Evolutionary conservation across 306 rosid species (phyloP).

Genomic region (Hippophae rhamnoides): DNA sequence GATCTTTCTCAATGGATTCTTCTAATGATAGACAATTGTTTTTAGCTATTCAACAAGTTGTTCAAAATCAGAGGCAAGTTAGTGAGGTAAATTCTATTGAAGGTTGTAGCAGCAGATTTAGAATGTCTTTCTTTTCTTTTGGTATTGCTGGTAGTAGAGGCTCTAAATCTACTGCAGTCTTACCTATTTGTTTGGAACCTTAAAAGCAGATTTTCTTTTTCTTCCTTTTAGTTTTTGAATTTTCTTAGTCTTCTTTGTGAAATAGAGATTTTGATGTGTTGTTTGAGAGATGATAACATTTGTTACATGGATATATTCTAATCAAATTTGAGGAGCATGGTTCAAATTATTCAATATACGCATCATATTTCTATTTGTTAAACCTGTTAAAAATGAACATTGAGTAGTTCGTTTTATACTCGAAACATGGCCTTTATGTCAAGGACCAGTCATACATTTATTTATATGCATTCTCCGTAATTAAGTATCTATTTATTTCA

Average conservation of each 20-base stretch:
- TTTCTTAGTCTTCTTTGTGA: slow-evolving; percentile 22
- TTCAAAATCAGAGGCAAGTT: slow-evolving; percentile 35
- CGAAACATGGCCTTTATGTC: too few species aligned
- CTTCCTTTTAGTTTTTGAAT: slow-evolving; percentile 12
- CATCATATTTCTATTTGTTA: too few species aligned
- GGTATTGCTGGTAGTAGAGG: slow-evolving; percentile 58
- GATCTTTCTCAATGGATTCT: slow-evolving; percentile 91
- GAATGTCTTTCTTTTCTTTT: slow-evolving; percentile 75
- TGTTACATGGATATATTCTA: slow-evolving; percentile 38
- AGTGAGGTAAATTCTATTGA: slow-evolving; percentile 41
- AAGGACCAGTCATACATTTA: too few species aligned
- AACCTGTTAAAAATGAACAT: too few species aligned
- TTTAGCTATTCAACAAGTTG: slow-evolving; percentile 63
- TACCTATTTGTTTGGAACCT: slow-evolving; percentile 54
- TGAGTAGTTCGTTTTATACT: too few species aligned
- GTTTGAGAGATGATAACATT: slow-evolving; percentile 42
- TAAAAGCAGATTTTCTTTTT: slow-evolving; percentile 10
- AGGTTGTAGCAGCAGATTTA: slow-evolving; percentile 50
- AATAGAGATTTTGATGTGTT: slow-evolving; percentile 32
- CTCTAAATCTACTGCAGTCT: slow-evolving; percentile 48
- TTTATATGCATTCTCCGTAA: too few species aligned
- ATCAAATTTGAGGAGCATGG: slow-evolving; percentile 22
- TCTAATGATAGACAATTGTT: slow-evolving; percentile 67
- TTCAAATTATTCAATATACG: slow-evolving; percentile 6
- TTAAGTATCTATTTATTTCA: too few species aligned